Evolutionary conservation across 208 protist species (phyloP).

Genomic region (Acanthamoeba quina): DNA sequence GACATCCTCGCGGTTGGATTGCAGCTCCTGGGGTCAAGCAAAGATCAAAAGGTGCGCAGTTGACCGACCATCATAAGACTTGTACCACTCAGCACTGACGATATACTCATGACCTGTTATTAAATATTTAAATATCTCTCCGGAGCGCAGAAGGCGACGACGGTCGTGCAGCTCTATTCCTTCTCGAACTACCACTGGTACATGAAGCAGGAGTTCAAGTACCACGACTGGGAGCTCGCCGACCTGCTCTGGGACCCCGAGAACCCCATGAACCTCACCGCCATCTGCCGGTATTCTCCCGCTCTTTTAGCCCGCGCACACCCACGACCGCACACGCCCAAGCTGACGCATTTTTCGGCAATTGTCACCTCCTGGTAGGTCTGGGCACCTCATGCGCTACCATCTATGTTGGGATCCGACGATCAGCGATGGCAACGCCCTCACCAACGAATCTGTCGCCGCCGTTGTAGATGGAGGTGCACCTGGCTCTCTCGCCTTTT

Average conservation of each 20-base stretch:
- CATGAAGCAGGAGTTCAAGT: conserved; percentile 80
- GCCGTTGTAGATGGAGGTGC: conserved; percentile 83
- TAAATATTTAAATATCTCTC: neutral
- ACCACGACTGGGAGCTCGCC: conserved; percentile 35
- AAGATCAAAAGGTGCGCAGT: neutral
- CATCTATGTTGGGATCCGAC: conserved; percentile 58
- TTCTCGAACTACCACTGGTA: conserved; percentile 87
- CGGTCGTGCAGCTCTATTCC: conserved; percentile 79
- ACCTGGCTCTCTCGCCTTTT: neutral
- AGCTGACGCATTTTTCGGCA: no score
- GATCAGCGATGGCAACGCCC: conserved; percentile 39
- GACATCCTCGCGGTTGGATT: conserved; percentile 76
- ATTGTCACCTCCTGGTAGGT: neutral
- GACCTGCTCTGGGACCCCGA: conserved; percentile 74
- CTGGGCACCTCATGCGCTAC: conserved; percentile 47
- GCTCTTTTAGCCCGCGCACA: neutral
- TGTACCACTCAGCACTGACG: no score
- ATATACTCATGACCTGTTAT: no score
- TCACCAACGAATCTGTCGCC: conserved; percentile 45
- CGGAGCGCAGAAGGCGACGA: neutral
- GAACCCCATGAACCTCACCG: conserved; percentile 61
- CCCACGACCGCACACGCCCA: no score
- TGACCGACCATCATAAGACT: no score
- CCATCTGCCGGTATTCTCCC: conserved; percentile 28
- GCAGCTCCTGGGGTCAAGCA: neutral